phyloP scores from a whole-genome alignment of 2,329 filamentous ascomycete genomes.

The Hirsutella minnesotensis region DNA sequence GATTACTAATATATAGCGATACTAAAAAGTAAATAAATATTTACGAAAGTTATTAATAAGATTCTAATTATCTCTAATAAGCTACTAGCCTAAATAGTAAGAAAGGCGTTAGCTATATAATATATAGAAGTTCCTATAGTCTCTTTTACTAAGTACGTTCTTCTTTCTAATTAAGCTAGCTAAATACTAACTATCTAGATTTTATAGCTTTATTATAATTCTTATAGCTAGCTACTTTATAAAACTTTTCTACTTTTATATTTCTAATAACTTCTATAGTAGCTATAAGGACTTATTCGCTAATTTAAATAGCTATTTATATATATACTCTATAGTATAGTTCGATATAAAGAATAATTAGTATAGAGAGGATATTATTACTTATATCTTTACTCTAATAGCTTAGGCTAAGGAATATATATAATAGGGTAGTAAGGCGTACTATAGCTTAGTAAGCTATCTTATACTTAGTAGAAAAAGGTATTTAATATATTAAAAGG shows the following conservation, averaged over 20 bases:
- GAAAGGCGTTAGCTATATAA: constrained; percentile 1
- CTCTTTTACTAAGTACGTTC: not conserved
- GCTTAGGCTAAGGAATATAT: not conserved
- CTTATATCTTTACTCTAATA: not conserved
- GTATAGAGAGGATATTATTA: not conserved
- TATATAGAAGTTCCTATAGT: not conserved
- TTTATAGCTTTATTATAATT: not conserved
- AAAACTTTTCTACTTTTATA: not conserved
- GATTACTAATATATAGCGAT: not conserved
- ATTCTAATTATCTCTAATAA: not conserved
- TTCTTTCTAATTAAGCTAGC: not conserved
- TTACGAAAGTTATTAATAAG: not conserved
- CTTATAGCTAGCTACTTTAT: not conserved
- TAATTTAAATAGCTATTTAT: not conserved
- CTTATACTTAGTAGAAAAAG: not conserved
- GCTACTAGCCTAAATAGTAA: not conserved
- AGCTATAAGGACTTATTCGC: not conserved
- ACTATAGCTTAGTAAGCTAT: not conserved
- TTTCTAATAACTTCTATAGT: not conserved
- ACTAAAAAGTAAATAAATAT: not conserved
- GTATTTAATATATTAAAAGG: not conserved
- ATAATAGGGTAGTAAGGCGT: not conserved
- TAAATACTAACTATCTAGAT: not conserved
- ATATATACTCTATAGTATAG: not conserved
- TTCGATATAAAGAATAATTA: not conserved